Percentiles rank a stretch among this genome's conserved stretches.
Conservation (phyloP, 2,329 filamentous ascomycete genomes). For the Xylaria hypoxylon region DNA sequence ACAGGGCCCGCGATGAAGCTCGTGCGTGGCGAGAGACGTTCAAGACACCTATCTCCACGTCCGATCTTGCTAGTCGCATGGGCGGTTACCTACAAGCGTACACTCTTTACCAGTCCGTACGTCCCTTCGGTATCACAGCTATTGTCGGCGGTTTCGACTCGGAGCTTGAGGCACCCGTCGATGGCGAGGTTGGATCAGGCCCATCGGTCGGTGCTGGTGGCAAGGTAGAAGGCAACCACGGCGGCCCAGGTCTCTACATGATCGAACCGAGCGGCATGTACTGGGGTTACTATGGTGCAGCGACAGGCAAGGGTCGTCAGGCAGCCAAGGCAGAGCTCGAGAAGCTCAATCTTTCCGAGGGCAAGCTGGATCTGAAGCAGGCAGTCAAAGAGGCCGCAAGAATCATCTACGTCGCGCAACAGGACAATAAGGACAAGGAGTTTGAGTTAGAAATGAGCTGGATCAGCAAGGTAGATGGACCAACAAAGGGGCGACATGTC, state of each 20-base stretch:
- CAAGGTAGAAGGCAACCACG: slow-evolving; percentile 79
- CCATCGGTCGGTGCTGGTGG: slow-evolving; percentile 84
- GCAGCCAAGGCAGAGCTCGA: slow-evolving; percentile 98
- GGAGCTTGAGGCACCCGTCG: slow-evolving; percentile 84
- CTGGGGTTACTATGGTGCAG: slow-evolving; percentile 99
- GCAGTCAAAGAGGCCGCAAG: slow-evolving; percentile 95
- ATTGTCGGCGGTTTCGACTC: slow-evolving; percentile 96
- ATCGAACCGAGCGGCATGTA: slow-evolving; percentile 97
- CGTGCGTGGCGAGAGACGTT: slow-evolving; percentile 91
- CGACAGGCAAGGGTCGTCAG: slow-evolving; percentile 96
- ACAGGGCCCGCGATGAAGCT: slow-evolving; percentile 93
- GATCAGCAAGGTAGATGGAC: slow-evolving; percentile 86
- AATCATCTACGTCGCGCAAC: slow-evolving; percentile 97
- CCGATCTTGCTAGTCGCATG: slow-evolving; percentile 90
- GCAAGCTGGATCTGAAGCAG: slow-evolving; percentile 81
- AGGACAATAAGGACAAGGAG: slow-evolving; percentile 99
- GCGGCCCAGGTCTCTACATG: slow-evolving; percentile 97
- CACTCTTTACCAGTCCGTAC: slow-evolving; percentile 95
- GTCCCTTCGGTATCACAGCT: slow-evolving; percentile 95
- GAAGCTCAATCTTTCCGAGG: slow-evolving; percentile 89
- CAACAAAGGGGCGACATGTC: slow-evolving; percentile 91
- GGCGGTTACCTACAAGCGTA: slow-evolving; percentile 97
- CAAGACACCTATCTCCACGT: slow-evolving; percentile 91
- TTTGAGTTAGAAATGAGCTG: slow-evolving; percentile 99
- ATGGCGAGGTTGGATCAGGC: slow-evolving; percentile 88